Evolutionary conservation across 2,329 filamentous ascomycete species (phyloP).

Genomic region (Trichophyton schoenleinii): DNA sequence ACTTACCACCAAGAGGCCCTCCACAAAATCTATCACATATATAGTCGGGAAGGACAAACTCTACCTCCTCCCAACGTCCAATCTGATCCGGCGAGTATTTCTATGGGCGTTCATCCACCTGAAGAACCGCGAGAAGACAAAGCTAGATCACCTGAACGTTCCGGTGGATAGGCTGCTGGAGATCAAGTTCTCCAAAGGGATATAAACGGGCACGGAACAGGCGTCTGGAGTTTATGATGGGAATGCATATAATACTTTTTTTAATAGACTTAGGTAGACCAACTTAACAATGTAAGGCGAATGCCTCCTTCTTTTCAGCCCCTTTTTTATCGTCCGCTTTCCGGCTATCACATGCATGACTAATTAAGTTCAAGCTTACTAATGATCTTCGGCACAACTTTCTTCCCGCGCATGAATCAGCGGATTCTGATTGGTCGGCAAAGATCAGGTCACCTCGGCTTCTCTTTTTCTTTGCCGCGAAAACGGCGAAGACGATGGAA

Average conservation of each 20-base stretch:
- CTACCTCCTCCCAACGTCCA: conserved; percentile 21
- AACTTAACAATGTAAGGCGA: too few relatives aligned
- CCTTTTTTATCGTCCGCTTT: not conserved
- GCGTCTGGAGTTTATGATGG: not conserved
- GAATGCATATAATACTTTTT: not conserved
- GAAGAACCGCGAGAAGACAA: conserved; percentile 28
- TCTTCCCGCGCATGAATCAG: not conserved
- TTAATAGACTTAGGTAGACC: not conserved
- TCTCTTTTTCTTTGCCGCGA: not conserved
- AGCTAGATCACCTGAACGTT: conserved; percentile 27
- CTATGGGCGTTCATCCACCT: conserved; percentile 28
- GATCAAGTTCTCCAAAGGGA: conserved; percentile 31
- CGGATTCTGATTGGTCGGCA: not conserved
- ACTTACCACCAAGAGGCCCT: conserved; percentile 1
- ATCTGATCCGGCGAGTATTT: conserved; percentile 18
- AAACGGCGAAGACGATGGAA: not conserved
- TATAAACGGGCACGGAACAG: conserved; percentile 13
- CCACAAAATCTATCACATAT: conserved; percentile 30
- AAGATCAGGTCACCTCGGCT: not conserved
- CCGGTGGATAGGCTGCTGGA: conserved; percentile 28
- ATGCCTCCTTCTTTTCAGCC: too few relatives aligned
- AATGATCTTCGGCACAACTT: not conserved
- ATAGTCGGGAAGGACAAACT: conserved; percentile 34
- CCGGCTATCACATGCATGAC: not conserved
- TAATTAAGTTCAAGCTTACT: not conserved